Evolutionary conservation across 2,329 filamentous ascomycete species (phyloP), one percentile per base, ranked within the genome.

Genomic region (Didymella pomorum): DNA sequence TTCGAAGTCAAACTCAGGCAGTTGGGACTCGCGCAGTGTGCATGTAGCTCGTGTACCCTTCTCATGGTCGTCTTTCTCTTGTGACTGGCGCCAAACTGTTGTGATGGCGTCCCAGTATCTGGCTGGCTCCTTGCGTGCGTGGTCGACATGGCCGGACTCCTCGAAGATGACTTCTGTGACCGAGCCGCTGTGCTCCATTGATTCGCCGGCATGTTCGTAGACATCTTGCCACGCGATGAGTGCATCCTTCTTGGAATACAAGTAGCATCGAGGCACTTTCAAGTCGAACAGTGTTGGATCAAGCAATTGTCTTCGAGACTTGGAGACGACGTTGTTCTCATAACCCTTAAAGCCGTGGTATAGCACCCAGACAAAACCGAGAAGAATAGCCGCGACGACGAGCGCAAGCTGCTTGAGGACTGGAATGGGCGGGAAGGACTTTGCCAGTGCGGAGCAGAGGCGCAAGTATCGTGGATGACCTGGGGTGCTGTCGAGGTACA

Each of bases 211-310:
- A 60, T 87, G 82, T 12, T 74, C 75, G 58, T 84, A 81, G 0
- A 88, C 79, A 50, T 87, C 84, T 60, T 81, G 61, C 72, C 79
- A 85, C 2, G 72, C 65, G 21, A 88, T 86, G 23, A 88, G 75
- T 18, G 82, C 78, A 58, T 88, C 86, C 26, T 79, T 79, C 62
- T 82, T 82, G 54, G 83, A 85, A 67, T 86, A 88, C 3, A 87
- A 63, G 65, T 85, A 87, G 55, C 86, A 66, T 41, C 82, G 76
- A 25, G 79, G 78, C 0, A 81, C 76, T 0, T 47, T 43, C 2
- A 47, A 49, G 37, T 67, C 61, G 56, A 68, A 71, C 10, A 59
- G 57, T 6, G 10, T 16, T 12, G 68, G 52, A 35, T 70, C 60
- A 3, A 61, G 35, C 3, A 69, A 20, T 9, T 63, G 58, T 12